Evolutionary conservation across 257 asterid genomes (phyloP).

Genomic region (Haberlea rhodopensis): DNA sequence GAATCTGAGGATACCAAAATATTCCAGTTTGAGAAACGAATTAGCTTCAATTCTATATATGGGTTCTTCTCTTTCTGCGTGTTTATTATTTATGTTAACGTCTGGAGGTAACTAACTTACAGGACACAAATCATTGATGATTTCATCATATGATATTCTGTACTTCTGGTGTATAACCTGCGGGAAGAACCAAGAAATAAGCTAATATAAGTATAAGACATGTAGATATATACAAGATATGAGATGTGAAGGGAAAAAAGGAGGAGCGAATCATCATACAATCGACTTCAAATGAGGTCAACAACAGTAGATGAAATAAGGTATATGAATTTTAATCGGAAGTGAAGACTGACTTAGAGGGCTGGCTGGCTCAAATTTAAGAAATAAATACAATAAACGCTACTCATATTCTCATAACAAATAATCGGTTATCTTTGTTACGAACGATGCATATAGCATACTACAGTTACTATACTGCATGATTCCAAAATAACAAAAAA

Average conservation of each 20-base stretch:
- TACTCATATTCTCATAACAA: too few relatives aligned
- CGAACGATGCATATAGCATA: too few relatives aligned
- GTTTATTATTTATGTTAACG: not conserved
- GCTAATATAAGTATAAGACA: not conserved
- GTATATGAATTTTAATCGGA: too few relatives aligned
- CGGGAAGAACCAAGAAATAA: slow-evolving; percentile 22
- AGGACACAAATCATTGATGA: slow-evolving; percentile 91
- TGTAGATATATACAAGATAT: not conserved
- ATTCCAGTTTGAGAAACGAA: slow-evolving; percentile 23
- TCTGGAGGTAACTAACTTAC: slow-evolving; percentile 53
- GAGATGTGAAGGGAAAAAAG: not conserved
- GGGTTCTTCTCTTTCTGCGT: not conserved
- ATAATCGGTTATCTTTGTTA: too few relatives aligned
- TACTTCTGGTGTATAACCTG: slow-evolving; percentile 98
- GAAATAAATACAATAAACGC: too few relatives aligned
- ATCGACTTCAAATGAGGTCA: not conserved
- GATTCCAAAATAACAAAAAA: too few relatives aligned
- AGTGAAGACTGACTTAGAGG: too few relatives aligned
- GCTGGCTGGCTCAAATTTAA: too few relatives aligned
- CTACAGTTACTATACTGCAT: too few relatives aligned
- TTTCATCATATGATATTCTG: slow-evolving; percentile 95
- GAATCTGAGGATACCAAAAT: slow-evolving; percentile 56
- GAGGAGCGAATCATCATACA: not conserved
- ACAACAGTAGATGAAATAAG: too few relatives aligned
- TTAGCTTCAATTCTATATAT: not conserved